phyloP scores from a whole-genome alignment of 768 basidiomycete species.

The Boletus insuetus region DNA sequence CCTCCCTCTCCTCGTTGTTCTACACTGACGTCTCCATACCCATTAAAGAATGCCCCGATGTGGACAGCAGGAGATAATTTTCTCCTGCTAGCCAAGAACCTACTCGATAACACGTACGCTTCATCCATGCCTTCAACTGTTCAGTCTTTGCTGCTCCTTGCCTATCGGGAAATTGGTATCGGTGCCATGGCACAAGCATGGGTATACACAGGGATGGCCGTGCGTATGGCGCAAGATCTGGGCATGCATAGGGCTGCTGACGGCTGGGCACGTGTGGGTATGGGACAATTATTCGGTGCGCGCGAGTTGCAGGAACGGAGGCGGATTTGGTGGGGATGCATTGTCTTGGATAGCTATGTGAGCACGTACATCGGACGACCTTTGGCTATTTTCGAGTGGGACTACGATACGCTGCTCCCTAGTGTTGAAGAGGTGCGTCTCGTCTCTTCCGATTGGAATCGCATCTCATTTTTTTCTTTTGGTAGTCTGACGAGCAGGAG shows the following conservation, averaged over 20 bases:
- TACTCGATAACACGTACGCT: conserved; percentile 66
- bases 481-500: conserved; percentile 65
- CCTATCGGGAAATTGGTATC: conserved; percentile 83
- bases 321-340: conserved; percentile 76
- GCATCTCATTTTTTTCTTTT: conserved; percentile 12
- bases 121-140: conserved; percentile 72
- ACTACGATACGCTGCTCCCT: conserved; percentile 73
- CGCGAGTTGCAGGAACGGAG: conserved; percentile 68
- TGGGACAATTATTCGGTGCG: conserved; percentile 55
- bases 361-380: conserved; percentile 79
- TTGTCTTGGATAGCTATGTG: conserved; percentile 77
- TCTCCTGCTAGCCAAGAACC: conserved; percentile 60
- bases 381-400: conserved; percentile 68
- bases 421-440: conserved; percentile 51
- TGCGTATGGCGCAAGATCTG: conserved; percentile 90
- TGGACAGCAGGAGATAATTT: conserved; percentile 80
- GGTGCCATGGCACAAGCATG: conserved; percentile 88
- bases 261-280: conserved; percentile 63
- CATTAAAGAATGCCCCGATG: conserved; percentile 56
- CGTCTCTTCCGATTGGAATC: background rate
- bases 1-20: conserved; percentile 30
- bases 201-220: conserved; percentile 84
- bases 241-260: conserved; percentile 82
- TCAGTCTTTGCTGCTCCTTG: conserved; percentile 77
- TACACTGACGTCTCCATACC: conserved; percentile 32